Evolutionary conservation across 768 basidiomycete genomes (phyloP).

Genomic region (Russula compacta): DNA sequence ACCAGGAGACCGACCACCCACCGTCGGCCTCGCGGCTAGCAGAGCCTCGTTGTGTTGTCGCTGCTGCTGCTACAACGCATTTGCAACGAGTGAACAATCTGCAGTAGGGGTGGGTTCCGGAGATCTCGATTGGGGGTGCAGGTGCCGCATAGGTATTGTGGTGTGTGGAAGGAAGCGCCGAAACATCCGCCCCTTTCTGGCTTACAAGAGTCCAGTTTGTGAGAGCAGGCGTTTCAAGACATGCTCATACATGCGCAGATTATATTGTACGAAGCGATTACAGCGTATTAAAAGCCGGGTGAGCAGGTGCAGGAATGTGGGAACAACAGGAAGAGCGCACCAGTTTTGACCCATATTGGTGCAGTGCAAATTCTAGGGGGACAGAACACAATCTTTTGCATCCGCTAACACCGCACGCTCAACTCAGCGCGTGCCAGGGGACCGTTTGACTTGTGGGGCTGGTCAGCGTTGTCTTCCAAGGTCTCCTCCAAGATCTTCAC

Average conservation of each 20-base stretch:
- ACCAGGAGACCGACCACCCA: constrained; percentile 93
- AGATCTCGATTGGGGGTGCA: constrained; percentile 57
- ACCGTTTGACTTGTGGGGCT: constrained; percentile 22
- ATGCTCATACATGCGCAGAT: constrained; percentile 85
- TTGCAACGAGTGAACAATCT: constrained; percentile 50
- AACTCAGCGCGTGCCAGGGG: constrained; percentile 47
- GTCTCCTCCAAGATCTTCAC: constrained; percentile 89
- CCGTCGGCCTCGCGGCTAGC: constrained; percentile 79
- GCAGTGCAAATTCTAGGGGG: constrained; percentile 79
- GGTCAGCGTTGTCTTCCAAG: constrained; percentile 24
- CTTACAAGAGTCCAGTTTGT: constrained; percentile 65
- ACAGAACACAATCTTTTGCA: constrained; percentile 70
- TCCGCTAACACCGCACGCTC: constrained; percentile 71
- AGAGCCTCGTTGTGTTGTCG: no score
- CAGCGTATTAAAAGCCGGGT: constrained; percentile 45
- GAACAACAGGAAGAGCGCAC: constrained; percentile 31
- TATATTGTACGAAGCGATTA: constrained; percentile 76
- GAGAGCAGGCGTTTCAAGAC: constrained; percentile 58
- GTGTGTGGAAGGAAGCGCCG: constrained; percentile 40
- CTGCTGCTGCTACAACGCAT: constrained; percentile 44
- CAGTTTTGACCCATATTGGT: constrained; percentile 88
- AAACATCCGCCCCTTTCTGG: constrained; percentile 78
- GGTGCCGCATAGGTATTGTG: constrained; percentile 54
- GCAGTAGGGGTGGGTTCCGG: constrained; percentile 38
- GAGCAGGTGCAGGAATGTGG: no score